These are phyloP conservation scores for Penicillium antarcticum DNA, from an alignment of 495 filamentous ascomycete genomes.

Conservation along the genomic window DNA sequence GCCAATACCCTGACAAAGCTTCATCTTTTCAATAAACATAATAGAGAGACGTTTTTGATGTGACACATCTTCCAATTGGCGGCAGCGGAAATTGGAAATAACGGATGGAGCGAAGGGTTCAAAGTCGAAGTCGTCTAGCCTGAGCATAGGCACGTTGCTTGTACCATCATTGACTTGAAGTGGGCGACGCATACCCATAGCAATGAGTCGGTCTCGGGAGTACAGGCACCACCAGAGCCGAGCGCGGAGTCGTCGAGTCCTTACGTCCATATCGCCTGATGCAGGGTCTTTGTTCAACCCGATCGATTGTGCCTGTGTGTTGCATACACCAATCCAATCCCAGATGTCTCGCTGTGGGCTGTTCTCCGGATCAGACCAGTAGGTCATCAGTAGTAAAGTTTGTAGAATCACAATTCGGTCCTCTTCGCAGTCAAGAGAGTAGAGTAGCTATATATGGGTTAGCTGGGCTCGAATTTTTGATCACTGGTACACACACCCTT, in stretches of 20 bases:
- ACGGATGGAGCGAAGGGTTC: slow-evolving; percentile 52
- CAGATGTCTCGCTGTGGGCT: slow-evolving; percentile 74
- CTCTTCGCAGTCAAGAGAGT: slow-evolving; percentile 80
- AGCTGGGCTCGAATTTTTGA: neutral
- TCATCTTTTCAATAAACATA: slow-evolving; percentile 86
- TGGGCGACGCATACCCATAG: slow-evolving; percentile 79
- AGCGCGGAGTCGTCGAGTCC: slow-evolving; percentile 62
- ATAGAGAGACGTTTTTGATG: slow-evolving; percentile 68
- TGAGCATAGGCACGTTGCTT: slow-evolving; percentile 81
- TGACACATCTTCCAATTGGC: slow-evolving; percentile 38
- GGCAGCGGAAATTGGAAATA: slow-evolving; percentile 33
- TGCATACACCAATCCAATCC: slow-evolving; percentile 85
- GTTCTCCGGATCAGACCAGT: slow-evolving; percentile 68
- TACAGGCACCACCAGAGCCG: slow-evolving; percentile 90
- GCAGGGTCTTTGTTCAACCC: slow-evolving; percentile 74
- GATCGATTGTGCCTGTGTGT: slow-evolving; percentile 76
- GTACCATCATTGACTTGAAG: slow-evolving; percentile 83
- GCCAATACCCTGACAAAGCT: slow-evolving; percentile 77
- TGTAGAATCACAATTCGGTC: slow-evolving; percentile 78
- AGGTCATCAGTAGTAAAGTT: slow-evolving; percentile 76
- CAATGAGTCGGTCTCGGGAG: slow-evolving; percentile 84
- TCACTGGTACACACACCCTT: slow-evolving; percentile 50
- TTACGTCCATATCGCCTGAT: slow-evolving; percentile 58
- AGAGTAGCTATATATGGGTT: slow-evolving; percentile 48
- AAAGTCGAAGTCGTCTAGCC: slow-evolving; percentile 74